A percentile compares a stretch with the other conserved stretches of the same genome.
These are phyloP conservation scores for Cryphonectria naterciae DNA, from an alignment of 2,329 filamentous ascomycete genomes.

Conservation along the genomic window DNA sequence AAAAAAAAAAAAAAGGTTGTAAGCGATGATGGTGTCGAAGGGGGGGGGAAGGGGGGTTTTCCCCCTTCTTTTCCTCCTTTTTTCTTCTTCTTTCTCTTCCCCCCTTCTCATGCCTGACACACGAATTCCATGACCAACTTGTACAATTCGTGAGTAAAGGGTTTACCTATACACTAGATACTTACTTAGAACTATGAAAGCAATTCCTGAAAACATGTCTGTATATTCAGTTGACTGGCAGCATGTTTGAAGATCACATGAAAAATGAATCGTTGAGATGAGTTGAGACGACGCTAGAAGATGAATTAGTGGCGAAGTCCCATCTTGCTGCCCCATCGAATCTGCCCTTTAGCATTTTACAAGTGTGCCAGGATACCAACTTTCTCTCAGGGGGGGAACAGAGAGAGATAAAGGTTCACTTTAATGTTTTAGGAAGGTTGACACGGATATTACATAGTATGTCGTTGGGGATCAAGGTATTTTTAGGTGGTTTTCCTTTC, in stretches of 20 bases:
- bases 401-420: background rate
- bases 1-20: background rate
- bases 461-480: background rate
- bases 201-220: background rate
- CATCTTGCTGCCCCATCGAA: conserved; percentile 1
- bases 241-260: conserved; percentile 2
- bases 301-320: background rate
- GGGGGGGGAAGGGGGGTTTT: no score
- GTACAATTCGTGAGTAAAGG: no score
- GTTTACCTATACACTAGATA: no score
- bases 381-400: background rate
- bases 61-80: no score
- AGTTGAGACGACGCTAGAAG: background rate
- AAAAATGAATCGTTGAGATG: background rate
- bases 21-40: background rate
- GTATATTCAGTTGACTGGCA: background rate
- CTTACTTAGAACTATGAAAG: background rate
- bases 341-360: background rate
- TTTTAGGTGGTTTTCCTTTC: background rate
- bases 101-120: no score
- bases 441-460: background rate
- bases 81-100: background rate
- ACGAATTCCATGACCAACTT: no score
- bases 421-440: background rate
- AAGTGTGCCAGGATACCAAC: background rate